Conservation (phyloP, 768 basidiomycete genomes). For the Boletellus ananas region DNA sequence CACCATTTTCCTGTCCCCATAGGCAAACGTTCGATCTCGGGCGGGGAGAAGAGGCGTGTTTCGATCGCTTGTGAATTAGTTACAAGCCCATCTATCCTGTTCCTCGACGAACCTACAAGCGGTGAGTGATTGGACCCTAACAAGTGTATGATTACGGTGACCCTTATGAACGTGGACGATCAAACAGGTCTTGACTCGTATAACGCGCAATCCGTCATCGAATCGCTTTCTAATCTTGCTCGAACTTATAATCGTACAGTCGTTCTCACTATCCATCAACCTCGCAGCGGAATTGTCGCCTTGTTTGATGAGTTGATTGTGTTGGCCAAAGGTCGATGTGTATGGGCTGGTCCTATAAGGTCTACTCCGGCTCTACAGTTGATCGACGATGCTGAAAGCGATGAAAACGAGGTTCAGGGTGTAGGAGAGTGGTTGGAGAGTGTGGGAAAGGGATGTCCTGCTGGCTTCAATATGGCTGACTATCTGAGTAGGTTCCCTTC, state of each 20-base stretch:
- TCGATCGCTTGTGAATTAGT: slow-evolving; percentile 98
- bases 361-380: slow-evolving; percentile 6
- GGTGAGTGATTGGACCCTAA: slow-evolving; percentile 44
- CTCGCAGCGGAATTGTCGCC: slow-evolving; percentile 94
- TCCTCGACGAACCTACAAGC: slow-evolving; percentile 96
- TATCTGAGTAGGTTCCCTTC: slow-evolving; percentile 69
- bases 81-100: slow-evolving; percentile 92
- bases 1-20: slow-evolving; percentile 1
- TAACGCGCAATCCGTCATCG: slow-evolving; percentile 94
- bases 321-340: slow-evolving; percentile 71
- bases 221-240: slow-evolving; percentile 81
- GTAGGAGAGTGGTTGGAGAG: slow-evolving; percentile 63
- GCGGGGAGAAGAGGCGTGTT: slow-evolving; percentile 95
- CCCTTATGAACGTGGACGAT: neutral
- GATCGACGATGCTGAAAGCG: slow-evolving; percentile 4
- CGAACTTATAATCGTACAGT: slow-evolving; percentile 90
- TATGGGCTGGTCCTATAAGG: slow-evolving; percentile 30
- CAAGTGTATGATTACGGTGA: neutral
- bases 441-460: slow-evolving; percentile 81
- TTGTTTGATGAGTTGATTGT: slow-evolving; percentile 91
- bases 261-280: slow-evolving; percentile 97
- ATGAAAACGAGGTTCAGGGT: slow-evolving; percentile 20
- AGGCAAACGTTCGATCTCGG: slow-evolving; percentile 90
- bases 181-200: slow-evolving; percentile 81
- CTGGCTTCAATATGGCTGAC: slow-evolving; percentile 96